phyloP scores from a whole-genome alignment of 768 basidiomycete genomes.

The Boletus bicolor region DNA sequence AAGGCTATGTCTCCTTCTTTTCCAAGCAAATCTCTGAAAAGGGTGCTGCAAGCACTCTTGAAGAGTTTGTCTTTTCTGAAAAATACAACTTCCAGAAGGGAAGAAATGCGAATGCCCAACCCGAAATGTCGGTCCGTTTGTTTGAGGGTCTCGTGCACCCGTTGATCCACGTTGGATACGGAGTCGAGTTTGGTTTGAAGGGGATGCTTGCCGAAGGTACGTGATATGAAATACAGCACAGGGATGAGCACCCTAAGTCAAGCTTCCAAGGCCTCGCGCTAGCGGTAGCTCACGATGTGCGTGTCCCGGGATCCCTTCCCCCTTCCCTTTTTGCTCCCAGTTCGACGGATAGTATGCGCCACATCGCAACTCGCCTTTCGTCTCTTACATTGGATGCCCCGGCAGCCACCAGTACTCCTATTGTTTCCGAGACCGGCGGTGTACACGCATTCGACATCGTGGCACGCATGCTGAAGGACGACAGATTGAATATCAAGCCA shows the following conservation, averaged over 20 bases:
- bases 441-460: slow-evolving; percentile 47
- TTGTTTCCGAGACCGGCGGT: background rate
- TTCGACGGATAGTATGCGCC: background rate
- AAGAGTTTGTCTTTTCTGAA: slow-evolving; percentile 32
- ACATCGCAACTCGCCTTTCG: slow-evolving; percentile 2
- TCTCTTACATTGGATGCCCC: slow-evolving; percentile 8
- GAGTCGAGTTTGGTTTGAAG: slow-evolving; percentile 58
- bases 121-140: slow-evolving; percentile 54
- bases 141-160: slow-evolving; percentile 53
- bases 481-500: slow-evolving; percentile 22
- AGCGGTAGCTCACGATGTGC: slow-evolving; percentile 29
- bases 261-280: slow-evolving; percentile 24
- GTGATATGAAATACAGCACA: background rate
- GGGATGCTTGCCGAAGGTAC: slow-evolving; percentile 64
- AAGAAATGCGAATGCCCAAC: slow-evolving; percentile 27
- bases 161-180: slow-evolving; percentile 60
- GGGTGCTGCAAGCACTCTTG: slow-evolving; percentile 16
- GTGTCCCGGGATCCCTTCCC: slow-evolving; percentile 33
- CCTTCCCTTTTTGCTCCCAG: slow-evolving; percentile 8
- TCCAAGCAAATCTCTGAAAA: slow-evolving; percentile 13
- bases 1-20: slow-evolving; percentile 29
- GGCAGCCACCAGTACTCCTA: background rate
- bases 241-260: background rate
- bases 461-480: slow-evolving; percentile 50
- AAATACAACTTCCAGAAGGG: slow-evolving; percentile 23